These are phyloP conservation scores for Rutstroemia sp. DNA, from an alignment of 2,329 filamentous ascomycete genomes.

Conservation along the genomic window DNA sequence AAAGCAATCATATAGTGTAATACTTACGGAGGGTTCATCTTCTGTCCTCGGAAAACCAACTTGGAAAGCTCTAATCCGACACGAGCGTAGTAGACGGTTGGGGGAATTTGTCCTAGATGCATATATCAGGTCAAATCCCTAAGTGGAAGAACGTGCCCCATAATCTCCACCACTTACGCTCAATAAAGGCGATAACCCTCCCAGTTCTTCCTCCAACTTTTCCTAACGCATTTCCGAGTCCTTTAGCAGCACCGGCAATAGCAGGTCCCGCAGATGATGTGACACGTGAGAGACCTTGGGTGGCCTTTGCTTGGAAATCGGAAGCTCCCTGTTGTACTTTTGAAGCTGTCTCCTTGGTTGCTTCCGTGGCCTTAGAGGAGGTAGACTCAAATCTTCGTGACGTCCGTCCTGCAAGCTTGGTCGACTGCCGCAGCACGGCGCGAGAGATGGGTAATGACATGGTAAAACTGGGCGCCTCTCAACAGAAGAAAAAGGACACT, in stretches of 20 bases:
- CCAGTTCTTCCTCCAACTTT: constrained; percentile 80
- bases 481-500: constrained; percentile 15
- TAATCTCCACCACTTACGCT: constrained; percentile 58
- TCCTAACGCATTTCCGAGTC: constrained; percentile 57
- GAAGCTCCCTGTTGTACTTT: constrained; percentile 37
- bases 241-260: constrained; percentile 64
- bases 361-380: constrained; percentile 39
- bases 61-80: constrained; percentile 83
- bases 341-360: constrained; percentile 36
- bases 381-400: constrained; percentile 51
- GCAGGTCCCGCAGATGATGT: constrained; percentile 72
- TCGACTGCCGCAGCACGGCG: constrained; percentile 26
- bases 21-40: constrained; percentile 92
- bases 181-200: constrained; percentile 67
- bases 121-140: constrained; percentile 16
- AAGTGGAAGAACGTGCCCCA: constrained; percentile 8
- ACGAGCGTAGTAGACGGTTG: constrained; percentile 83
- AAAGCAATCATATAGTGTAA: neutral
- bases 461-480: constrained; percentile 17
- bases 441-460: constrained; percentile 28
- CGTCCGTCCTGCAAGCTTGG: constrained; percentile 22
- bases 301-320: constrained; percentile 56
- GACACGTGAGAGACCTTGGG: constrained; percentile 76
- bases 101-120: constrained; percentile 68
- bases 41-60: constrained; percentile 79